Base-by-base conservation (phyloP, 257 asterid genomes). In the Solanum commersonii region DNA sequence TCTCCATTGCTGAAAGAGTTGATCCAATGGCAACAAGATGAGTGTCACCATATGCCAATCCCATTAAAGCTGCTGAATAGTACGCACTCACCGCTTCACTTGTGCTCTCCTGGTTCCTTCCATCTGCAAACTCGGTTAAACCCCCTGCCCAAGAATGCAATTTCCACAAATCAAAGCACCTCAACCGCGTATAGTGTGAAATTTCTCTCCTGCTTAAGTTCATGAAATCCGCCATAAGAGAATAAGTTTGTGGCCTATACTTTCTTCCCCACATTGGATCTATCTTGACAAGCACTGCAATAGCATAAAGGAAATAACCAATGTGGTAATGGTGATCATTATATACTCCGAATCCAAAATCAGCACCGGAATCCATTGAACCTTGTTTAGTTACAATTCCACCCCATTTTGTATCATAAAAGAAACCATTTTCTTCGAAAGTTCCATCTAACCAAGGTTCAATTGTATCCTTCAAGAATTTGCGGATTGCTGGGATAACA, bases 101-200 rank as follows among this genome's bases (percentile, higher is more conserved):
- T 6, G 98, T 91, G 92, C 96, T 95, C 89, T 95, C 98, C 78
- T 95, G 98, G 87, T 95, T 94, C 42, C 96, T 93, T 35, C 98
- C 98, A 74, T 95, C 98, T 22, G 94, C 94, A 90, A 95, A 95
- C 84, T 94, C 98, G 0, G 96, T 94, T 44, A 95, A 88, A 59
- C 98, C 98, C 35, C 96, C 96, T 22, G 98, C 98, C 98, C 98
- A 94, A 79, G 98, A 95, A 90, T 95, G 98, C 87, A 95, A 87
- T 76, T 93, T 94, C 96, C 96, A 95, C 67, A 90, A 35, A 85
- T 95, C 98, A 25, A 93, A 95, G 71, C 95, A 93, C 87, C 98
- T 93, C 91, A 94, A 40, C 20, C 95, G 93, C 23, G 98, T 84
- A 78, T 94, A 95, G 22, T 85, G 88, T 14, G 95, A 92, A 89